Evolutionary conservation across 1,284 basidiomycete genomes (phyloP), one percentile per base, ranked within the genome.

Genomic region (Volvariella volvacea): DNA sequence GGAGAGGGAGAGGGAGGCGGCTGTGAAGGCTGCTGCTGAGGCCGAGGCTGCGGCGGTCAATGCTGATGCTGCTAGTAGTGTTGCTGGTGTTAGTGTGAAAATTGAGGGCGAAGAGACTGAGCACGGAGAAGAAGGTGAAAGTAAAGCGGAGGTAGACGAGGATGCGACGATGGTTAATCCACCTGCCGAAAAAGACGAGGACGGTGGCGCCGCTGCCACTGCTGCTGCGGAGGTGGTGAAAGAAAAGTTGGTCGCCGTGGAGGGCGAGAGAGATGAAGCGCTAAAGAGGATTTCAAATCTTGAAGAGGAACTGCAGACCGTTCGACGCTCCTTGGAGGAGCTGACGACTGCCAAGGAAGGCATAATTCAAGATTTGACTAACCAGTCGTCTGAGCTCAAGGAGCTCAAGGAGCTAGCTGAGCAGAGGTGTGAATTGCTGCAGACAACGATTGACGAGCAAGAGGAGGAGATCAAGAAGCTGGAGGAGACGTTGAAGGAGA

Each of bases 201-300:
- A n/a, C n/a, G n/a, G n/a, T n/a, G n/a, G n/a, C n/a, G n/a, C n/a
- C n/a, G n/a, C n/a, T n/a, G n/a, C n/a, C n/a, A n/a, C n/a, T n/a
- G n/a, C n/a, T n/a, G n/a, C n/a, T n/a, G n/a, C n/a, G n/a, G n/a
- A n/a, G n/a, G n/a, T n/a, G 8, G 7, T 7, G 34, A 15, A 15
- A 7, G 19, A 20, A 16, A n/a, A 15, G 34, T n/a, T 36, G 6
- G 8, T 6, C 7, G 34, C 15, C 6, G 15, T 20, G n/a, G n/a
- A 71, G 45, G 57, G 61, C 12, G 80, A 80, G 50, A 69, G 70
- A 14, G 71, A 80, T 33, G 66, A 68, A 22, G 67, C 70, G 14
- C 52, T 64, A 16, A 52, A 55, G 12, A 66, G 66, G 6, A 57
- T 74, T 2, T 50, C 67, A 7, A 68, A 74, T 45, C 64, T 75